Evolutionary conservation across 768 basidiomycete genomes (phyloP).

Genomic region (Stropharia rugosoannulata): DNA sequence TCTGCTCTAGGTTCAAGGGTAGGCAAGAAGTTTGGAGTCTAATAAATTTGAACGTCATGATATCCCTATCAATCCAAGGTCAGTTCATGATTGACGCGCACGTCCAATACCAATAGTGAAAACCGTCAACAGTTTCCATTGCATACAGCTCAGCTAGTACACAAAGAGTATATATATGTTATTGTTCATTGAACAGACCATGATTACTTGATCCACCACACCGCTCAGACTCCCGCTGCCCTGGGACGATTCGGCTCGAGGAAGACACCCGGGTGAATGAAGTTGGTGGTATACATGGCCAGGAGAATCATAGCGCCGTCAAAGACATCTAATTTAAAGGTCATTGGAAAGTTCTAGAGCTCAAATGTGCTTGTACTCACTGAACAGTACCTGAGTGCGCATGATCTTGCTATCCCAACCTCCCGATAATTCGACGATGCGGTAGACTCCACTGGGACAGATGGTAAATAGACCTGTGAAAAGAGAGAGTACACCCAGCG

Average conservation of each 20-base stretch:
- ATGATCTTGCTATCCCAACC: conserved; percentile 42
- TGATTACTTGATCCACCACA: too few relatives aligned
- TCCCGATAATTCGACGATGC: conserved; percentile 38
- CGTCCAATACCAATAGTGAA: not conserved
- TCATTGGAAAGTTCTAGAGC: too few relatives aligned
- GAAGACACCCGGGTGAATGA: conserved; percentile 23
- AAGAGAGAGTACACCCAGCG: not conserved
- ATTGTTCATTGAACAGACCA: too few relatives aligned
- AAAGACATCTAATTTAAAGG: conserved; percentile 12
- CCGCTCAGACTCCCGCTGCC: too few relatives aligned
- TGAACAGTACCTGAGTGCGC: conserved; percentile 33
- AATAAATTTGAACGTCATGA: too few relatives aligned
- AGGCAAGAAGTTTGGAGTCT: too few relatives aligned
- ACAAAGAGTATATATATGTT: not conserved
- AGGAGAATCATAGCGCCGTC: conserved; percentile 29
- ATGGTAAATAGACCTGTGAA: not conserved
- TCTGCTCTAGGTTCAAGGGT: too few relatives aligned
- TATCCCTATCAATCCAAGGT: too few relatives aligned
- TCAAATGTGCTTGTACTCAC: not conserved
- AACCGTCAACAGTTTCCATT: not conserved
- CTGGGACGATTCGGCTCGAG: not conserved
- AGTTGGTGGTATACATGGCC: conserved; percentile 27
- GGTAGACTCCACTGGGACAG: conserved; percentile 37
- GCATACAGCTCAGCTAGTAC: not conserved
- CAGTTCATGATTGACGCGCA: too few relatives aligned